Percentiles rank a stretch among this genome's conserved stretches.
These are phyloP conservation scores for Hericium rajendrae DNA, from an alignment of 768 basidiomycete genomes.

Conservation along the genomic window DNA sequence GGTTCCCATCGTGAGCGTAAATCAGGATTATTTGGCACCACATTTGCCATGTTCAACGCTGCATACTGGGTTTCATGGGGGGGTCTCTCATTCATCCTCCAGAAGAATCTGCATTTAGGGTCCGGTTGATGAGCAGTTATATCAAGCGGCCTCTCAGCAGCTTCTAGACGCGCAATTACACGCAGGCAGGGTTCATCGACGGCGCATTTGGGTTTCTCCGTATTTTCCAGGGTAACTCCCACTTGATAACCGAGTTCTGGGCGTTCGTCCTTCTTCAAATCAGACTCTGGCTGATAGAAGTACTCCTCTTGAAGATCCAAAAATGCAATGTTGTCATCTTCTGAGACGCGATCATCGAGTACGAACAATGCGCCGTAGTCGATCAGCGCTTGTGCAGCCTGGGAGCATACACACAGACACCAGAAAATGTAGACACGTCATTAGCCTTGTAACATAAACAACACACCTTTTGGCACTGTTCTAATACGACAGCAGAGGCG, in stretches of 20 bases:
- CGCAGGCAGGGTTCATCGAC: constrained; percentile 73
- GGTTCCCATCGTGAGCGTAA: constrained; percentile 58
- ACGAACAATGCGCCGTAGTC: constrained; percentile 81
- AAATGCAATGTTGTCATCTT: constrained; percentile 72
- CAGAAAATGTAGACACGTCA: background rate
- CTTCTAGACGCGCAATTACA: constrained; percentile 70
- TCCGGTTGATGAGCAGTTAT: constrained; percentile 73
- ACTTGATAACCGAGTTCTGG: constrained; percentile 88
- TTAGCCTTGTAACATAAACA: background rate
- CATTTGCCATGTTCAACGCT: constrained; percentile 68
- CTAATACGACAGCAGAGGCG: constrained; percentile 35
- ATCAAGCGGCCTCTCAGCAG: constrained; percentile 78
- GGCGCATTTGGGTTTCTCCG: constrained; percentile 84
- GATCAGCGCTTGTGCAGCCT: constrained; percentile 79
- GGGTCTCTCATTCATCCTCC: constrained; percentile 67
- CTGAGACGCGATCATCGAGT: constrained; percentile 76
- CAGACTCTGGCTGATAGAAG: constrained; percentile 60
- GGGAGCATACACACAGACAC: background rate
- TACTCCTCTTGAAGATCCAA: constrained; percentile 92
- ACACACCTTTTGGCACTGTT: constrained; percentile 63
- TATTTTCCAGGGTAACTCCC: constrained; percentile 93
- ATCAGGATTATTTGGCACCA: constrained; percentile 54
- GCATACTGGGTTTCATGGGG: constrained; percentile 77
- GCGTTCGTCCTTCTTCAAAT: constrained; percentile 66
- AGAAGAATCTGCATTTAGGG: constrained; percentile 93